These are phyloP conservation scores for Pelargonium exstipulatum DNA, from an alignment of 441 rosid species.

Conservation along the genomic window DNA sequence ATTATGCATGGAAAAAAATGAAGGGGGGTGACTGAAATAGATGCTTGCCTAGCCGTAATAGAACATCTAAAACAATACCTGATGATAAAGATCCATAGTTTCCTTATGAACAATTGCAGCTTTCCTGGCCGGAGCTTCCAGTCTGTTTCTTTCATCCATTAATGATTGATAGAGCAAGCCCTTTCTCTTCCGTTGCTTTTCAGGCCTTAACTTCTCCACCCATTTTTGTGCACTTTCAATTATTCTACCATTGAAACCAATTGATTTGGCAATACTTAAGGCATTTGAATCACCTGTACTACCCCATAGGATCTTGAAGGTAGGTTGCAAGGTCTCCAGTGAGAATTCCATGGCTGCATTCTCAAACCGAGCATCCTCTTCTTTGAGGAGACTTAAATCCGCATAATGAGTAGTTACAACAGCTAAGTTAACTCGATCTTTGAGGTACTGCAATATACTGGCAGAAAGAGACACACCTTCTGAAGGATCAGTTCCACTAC, in stretches of 20 bases:
- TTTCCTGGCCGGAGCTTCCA: constrained; percentile 54
- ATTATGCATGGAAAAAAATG: constrained; percentile 8
- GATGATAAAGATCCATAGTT: constrained; percentile 50
- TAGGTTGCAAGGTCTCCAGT: constrained; percentile 71
- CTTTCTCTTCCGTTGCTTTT: constrained; percentile 56
- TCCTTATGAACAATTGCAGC: constrained; percentile 55
- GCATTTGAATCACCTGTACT: constrained; percentile 83
- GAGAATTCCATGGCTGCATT: constrained; percentile 95
- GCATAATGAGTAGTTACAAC: constrained; percentile 85
- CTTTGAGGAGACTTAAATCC: constrained; percentile 78
- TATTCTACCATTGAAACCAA: constrained; percentile 62
- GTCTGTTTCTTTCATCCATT: constrained; percentile 59
- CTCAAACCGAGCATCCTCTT: constrained; percentile 56
- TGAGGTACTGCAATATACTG: constrained; percentile 65
- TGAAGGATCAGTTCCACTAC: constrained; percentile 94
- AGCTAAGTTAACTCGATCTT: constrained; percentile 50
- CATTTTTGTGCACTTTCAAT: constrained; percentile 60
- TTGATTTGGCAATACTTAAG: constrained; percentile 64
- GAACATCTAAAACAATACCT: constrained; percentile 43
- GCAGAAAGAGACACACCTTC: constrained; percentile 89
- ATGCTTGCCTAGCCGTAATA: background rate
- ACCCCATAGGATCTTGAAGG: constrained; percentile 80
- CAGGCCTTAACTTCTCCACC: constrained; percentile 72
- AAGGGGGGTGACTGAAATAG: constrained; percentile 11
- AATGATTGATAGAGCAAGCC: constrained; percentile 66